Evolutionary conservation across 169 alveolate species (phyloP), one percentile per base, ranked within the genome.

Genomic region (Plasmodium vivax): DNA sequence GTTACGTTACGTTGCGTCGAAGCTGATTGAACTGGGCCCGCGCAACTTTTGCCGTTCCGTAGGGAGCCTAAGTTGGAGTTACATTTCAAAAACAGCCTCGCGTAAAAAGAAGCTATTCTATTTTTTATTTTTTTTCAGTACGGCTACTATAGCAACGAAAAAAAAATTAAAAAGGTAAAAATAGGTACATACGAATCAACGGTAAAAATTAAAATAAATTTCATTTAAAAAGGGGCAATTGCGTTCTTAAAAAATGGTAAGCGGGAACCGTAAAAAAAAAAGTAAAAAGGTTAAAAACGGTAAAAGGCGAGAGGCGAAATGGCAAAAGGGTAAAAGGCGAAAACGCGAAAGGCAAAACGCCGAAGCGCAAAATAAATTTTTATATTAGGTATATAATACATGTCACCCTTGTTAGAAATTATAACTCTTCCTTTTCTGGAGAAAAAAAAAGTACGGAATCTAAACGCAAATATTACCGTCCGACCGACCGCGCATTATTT

Each of bases 401-500:
- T 27, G 14, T 58, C 74, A 58, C 38, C 77, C 77, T 30, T 23
- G 38, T 68, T 68, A 68, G 77, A 68, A 23, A 30, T 68, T 23
- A 68, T 68, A 68, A 68, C n/a, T 51, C 19, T 51, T 51, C 23
- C 2, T 6, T 23, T 81, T 43, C 54, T 80, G 85, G 85, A 80
- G 51, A 77, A 43, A 80, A 80, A 43, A 80, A 80, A 80, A 32
- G 43, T 80, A 14, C 38, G 58, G 85, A 80, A 80, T 41, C 23
- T 36, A 80, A 19, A 8, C 71, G 51, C 1, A 80, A 36, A 43
- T 77, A 38, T 77, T 77, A 51, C 19, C 45, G 45, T 5, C 8
- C 45, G 45, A 38, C 45, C 23, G 9, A 51, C 62, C 62, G 62
- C 62, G 62, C 62, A 51, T 80, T 45, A 38, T 80, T 80, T 80